Conservation (phyloP, 345 rosid genomes). For the Excoecaria cochinchinensis region DNA sequence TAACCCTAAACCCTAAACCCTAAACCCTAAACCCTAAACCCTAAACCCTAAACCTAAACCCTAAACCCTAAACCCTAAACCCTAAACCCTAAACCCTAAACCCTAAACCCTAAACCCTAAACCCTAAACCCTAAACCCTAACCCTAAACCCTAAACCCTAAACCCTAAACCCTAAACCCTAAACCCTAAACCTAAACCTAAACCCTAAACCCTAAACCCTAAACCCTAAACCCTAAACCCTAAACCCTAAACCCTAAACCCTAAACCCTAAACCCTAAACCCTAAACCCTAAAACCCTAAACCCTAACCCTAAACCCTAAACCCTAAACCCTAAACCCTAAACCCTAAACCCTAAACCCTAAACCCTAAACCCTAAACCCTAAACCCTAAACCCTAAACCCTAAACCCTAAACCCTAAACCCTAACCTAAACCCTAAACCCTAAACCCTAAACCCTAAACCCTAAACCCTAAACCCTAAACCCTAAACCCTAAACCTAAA, state of each 20-base stretch:
- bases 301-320: background rate
- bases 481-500: background rate
- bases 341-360: too few species aligned
- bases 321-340: background rate
- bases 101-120: background rate
- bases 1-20: background rate
- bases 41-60: conserved; percentile 1
- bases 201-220: conserved; percentile 2
- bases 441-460: conserved; percentile 3
- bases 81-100: background rate
- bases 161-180: conserved; percentile 2
- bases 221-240: conserved; percentile 2
- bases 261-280: conserved; percentile 3
- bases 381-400: conserved; percentile 1
- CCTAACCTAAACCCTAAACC: background rate
- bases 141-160: background rate
- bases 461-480: background rate
- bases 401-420: background rate
- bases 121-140: conserved; percentile 3
- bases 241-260: conserved; percentile 3
- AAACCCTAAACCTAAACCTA: background rate
- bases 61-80: background rate
- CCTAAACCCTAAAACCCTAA: background rate
- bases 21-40: conserved; percentile 8
- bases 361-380: conserved; percentile 3